Percentiles rank a stretch among this genome's conserved stretches.
phyloP scores from a whole-genome alignment of 139 green algal genomes.

The Picochlorum sp. region DNA sequence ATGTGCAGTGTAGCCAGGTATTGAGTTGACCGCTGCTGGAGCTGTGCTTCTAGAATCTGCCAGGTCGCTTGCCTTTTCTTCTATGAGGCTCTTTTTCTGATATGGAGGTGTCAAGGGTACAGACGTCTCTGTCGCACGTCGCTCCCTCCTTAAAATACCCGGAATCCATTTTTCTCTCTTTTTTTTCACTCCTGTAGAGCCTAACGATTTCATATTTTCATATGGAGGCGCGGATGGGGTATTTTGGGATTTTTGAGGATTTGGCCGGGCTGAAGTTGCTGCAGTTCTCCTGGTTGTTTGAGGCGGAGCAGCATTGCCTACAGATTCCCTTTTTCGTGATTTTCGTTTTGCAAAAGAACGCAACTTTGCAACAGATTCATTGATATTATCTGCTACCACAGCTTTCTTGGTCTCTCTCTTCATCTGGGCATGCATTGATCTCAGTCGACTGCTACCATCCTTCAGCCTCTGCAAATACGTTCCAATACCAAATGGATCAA shows the following conservation, averaged over 20 bases:
- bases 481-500: neutral
- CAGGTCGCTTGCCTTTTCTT: too few species aligned
- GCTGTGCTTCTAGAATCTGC: too few species aligned
- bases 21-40: too few species aligned
- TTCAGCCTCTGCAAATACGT: slow-evolving; percentile 24
- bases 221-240: neutral
- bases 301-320: neutral
- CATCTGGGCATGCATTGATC: slow-evolving; percentile 20
- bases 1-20: neutral
- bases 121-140: too few species aligned
- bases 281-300: neutral
- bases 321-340: neutral
- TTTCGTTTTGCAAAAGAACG: neutral
- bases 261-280: neutral
- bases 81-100: too few species aligned
- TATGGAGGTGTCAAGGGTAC: too few species aligned
- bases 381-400: neutral
- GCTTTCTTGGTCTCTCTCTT: slow-evolving; percentile 12
- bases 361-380: neutral
- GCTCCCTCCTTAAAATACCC: too few species aligned
- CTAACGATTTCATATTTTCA: neutral
- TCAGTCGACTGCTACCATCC: slow-evolving; percentile 18
- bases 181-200: neutral
- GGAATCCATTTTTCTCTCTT: neutral
- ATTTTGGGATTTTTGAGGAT: neutral